Evolutionary conservation across 192 early-diverging fungal species (phyloP).

Genomic region (Phlyctochytrium arcticum): DNA sequence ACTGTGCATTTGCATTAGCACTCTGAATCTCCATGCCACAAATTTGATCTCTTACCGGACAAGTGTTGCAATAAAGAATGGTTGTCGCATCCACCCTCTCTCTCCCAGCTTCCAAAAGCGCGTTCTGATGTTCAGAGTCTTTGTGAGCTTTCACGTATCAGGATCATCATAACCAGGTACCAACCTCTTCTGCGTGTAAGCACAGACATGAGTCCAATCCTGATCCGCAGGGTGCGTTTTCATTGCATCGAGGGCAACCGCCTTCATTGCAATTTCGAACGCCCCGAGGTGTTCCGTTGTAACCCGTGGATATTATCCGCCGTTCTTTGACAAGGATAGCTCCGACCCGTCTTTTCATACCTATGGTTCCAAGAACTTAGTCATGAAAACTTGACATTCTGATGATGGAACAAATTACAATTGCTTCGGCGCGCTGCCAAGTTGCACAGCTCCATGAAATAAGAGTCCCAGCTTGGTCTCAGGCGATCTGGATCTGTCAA

Average conservation of each 20-base stretch:
- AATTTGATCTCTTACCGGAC: slow-evolving; percentile 56
- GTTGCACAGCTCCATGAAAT: slow-evolving; percentile 94
- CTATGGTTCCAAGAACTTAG: no score
- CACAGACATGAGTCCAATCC: slow-evolving; percentile 87
- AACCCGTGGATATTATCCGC: slow-evolving; percentile 94
- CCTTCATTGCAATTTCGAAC: slow-evolving; percentile 92
- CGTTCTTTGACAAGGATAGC: slow-evolving; percentile 85
- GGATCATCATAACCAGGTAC: no score
- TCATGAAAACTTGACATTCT: no score
- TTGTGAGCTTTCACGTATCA: background rate
- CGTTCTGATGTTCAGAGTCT: no score
- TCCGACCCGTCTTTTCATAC: slow-evolving; percentile 98
- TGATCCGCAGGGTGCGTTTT: slow-evolving; percentile 69
- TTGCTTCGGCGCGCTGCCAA: slow-evolving; percentile 87
- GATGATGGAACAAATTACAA: no score
- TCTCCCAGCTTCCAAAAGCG: slow-evolving; percentile 91
- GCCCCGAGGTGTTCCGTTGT: slow-evolving; percentile 95
- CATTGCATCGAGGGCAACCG: slow-evolving; percentile 92
- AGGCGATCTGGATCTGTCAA: slow-evolving; percentile 70
- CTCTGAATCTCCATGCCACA: no score
- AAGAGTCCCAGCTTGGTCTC: slow-evolving; percentile 90
- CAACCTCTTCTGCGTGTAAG: slow-evolving; percentile 94
- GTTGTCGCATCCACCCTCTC: slow-evolving; percentile 68
- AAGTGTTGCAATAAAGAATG: slow-evolving; percentile 95
- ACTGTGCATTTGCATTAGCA: no score